These are phyloP conservation scores for Citrus hindsii DNA, from an alignment of 345 rosid species.

Conservation along the genomic window DNA sequence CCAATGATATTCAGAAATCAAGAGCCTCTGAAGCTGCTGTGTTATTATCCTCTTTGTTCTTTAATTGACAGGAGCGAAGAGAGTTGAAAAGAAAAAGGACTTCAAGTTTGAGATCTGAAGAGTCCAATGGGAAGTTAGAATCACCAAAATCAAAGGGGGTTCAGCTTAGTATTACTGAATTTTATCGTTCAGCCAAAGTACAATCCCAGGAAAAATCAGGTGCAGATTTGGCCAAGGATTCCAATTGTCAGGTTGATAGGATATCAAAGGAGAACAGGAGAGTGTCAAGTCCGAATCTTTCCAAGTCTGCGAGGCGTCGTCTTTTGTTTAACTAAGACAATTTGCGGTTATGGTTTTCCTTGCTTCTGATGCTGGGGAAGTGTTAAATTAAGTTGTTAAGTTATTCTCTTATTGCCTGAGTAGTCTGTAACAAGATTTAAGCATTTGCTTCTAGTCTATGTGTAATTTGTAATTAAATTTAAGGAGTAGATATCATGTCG, in stretches of 20 bases:
- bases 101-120: conserved; percentile 27
- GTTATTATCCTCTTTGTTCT: conserved; percentile 15
- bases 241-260: conserved; percentile 18
- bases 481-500: not conserved
- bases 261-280: conserved; percentile 46
- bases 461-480: not conserved
- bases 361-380: not conserved
- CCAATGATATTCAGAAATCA: conserved; percentile 11
- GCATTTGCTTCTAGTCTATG: not conserved
- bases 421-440: not conserved
- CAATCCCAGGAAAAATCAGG: conserved; percentile 27
- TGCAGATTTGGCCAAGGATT: conserved; percentile 22
- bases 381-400: conserved; percentile 13
- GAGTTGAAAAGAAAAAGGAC: conserved; percentile 44
- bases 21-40: conserved; percentile 1
- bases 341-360: conserved; percentile 1
- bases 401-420: conserved; percentile 2
- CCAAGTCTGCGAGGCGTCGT: conserved; percentile 74
- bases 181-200: conserved; percentile 65
- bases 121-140: conserved; percentile 27
- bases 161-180: conserved; percentile 66
- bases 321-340: conserved; percentile 47
- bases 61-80: conserved; percentile 42
- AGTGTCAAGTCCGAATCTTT: conserved; percentile 34
- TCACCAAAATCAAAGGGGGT: conserved; percentile 41